phyloP scores from a whole-genome alignment of 139 green algal genomes.

The Nannochloris sp. region DNA sequence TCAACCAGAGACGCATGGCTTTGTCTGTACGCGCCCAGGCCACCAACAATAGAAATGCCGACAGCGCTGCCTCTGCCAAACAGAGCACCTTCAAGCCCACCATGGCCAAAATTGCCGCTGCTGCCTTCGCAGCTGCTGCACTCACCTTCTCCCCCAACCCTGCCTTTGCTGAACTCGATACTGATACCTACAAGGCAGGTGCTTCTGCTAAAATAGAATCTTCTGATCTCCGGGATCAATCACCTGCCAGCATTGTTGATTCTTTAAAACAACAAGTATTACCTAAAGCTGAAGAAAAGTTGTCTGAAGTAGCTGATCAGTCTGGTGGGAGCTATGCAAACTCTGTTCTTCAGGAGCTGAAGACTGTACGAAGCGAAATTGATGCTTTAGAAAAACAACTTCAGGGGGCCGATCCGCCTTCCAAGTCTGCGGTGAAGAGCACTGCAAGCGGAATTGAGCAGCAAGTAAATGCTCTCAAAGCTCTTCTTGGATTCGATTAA shows the following conservation, averaged over 20 bases:
- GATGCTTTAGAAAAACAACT: not conserved
- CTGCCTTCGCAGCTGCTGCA: too few species aligned
- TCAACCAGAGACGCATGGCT: too few species aligned
- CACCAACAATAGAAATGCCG: too few species aligned
- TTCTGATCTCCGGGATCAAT: not conserved
- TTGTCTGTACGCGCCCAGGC: too few species aligned
- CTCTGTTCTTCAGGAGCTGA: not conserved
- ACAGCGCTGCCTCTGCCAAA: too few species aligned
- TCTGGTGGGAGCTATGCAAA: not conserved
- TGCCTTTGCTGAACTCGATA: not conserved
- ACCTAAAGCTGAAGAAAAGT: not conserved
- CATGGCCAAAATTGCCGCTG: not conserved
- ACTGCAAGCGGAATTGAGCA: slow-evolving; percentile 11
- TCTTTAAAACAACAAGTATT: not conserved
- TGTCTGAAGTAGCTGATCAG: not conserved
- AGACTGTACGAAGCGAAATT: not conserved
- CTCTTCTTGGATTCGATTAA: slow-evolving; percentile 17
- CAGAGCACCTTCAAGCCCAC: too few species aligned
- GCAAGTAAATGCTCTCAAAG: slow-evolving; percentile 22
- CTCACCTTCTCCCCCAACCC: not conserved
- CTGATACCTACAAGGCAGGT: not conserved
- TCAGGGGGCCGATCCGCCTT: not conserved
- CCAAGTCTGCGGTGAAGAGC: slow-evolving; percentile 6
- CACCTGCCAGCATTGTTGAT: not conserved
- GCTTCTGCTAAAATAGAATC: not conserved